Base-by-base conservation (phyloP, 176 grass and related monocot species). In the Olyra latifolia region DNA sequence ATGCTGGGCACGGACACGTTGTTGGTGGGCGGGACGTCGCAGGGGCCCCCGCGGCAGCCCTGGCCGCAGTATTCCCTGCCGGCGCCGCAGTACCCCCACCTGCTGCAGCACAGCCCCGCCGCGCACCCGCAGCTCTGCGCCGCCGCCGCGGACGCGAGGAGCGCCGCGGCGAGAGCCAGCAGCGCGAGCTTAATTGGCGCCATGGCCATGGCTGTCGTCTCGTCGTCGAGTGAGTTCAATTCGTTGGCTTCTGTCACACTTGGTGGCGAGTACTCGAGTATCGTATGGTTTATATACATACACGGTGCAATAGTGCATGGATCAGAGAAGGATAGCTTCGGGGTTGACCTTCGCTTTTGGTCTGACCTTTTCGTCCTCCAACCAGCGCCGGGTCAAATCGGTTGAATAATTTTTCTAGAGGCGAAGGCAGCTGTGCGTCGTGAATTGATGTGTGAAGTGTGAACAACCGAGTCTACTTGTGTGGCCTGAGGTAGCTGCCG, bases 111-210 rank as follows among this genome's bases (percentile, higher is more conserved):
- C 67, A 22, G 62, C 2, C 0, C 64, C 22, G 62, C 10, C 17
- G 74, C 63, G 79, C 90, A 92, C 78, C 83, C 86, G 79, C 90
- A 92, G 69, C 19, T 76, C 63, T 89, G 82, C 77, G 82, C 87
- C 0, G 62, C 14, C 24, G 69, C 75, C 35, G 46, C 15, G 29
- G 78, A 11, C 0, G 30, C 78, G 17, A 6, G 24, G 19, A 74
- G 39, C n/a, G 57, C 27, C 6, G 55, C 28, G 8, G 0, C 10
- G 2, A 87, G 52, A 27, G 43, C 29, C 10, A 30, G 15, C 39
- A 53, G 11, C 20, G 20, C n/a, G 17, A 58, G 38, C 32, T 62
- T 55, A 2, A 35, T 35, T 12, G 48, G 11, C 41, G 72, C 80
- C 79, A 78, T 80, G 76, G 62, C 16, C 3, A 24, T 8, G 2